Conservation (phyloP, 495 filamentous ascomycete species). For the Hypoxylon subgilvum region DNA sequence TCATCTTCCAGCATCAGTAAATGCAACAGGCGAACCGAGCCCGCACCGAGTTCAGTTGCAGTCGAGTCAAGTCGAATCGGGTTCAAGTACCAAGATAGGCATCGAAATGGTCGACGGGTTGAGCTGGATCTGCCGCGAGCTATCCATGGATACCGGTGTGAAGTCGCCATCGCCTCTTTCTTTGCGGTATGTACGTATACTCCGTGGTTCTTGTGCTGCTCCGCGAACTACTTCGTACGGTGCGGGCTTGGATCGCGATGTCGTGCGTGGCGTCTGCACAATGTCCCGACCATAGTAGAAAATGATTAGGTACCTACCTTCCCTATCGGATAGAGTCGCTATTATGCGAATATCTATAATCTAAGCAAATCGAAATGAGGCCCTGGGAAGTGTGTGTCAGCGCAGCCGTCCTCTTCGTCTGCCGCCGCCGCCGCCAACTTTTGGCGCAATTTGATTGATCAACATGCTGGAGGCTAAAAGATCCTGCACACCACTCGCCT, state of each 20-base stretch:
- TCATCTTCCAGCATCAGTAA: conserved; percentile 12
- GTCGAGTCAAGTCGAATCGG: neutral
- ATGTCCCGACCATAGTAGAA: conserved; percentile 39
- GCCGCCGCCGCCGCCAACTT: conserved; percentile 32
- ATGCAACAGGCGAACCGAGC: conserved; percentile 1
- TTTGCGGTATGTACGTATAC: neutral
- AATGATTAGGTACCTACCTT: conserved; percentile 35
- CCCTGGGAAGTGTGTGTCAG: conserved; percentile 38
- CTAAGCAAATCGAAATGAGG: conserved; percentile 25
- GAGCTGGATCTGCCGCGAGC: conserved; percentile 21
- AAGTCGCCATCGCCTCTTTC: conserved; percentile 11
- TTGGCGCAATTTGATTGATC: conserved; percentile 32
- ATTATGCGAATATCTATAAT: conserved; percentile 39
- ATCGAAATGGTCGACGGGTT: conserved; percentile 11
- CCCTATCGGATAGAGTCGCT: conserved; percentile 44
- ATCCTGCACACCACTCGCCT: conserved; percentile 35
- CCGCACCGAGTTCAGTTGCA: conserved; percentile 1
- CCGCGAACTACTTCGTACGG: conserved; percentile 31
- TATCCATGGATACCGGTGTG: conserved; percentile 10
- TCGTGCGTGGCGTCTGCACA: conserved; percentile 44
- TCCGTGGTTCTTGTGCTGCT: conserved; percentile 3
- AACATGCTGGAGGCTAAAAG: conserved; percentile 34
- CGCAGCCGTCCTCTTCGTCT: conserved; percentile 27
- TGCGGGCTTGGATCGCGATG: conserved; percentile 35
- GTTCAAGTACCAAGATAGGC: conserved; percentile 10